These are phyloP conservation scores for Anthracocystis walkeri DNA, from an alignment of 1,284 basidiomycete species.

Conservation along the genomic window DNA sequence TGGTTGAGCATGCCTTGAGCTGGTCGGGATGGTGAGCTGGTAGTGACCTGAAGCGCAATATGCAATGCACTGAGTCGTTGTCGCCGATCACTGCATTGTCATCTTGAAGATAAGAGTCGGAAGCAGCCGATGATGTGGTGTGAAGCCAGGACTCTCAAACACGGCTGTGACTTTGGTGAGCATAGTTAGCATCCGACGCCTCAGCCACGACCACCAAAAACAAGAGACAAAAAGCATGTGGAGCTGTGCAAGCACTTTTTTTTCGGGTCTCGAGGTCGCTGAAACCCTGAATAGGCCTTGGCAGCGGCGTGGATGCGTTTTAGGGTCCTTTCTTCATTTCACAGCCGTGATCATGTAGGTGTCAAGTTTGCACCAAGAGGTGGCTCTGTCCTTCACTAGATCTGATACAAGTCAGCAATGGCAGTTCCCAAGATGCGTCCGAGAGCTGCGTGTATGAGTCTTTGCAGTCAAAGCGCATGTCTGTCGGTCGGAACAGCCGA, in stretches of 20 bases:
- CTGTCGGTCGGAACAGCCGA: neutral
- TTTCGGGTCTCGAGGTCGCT: neutral
- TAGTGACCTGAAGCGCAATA: neutral
- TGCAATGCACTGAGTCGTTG: neutral
- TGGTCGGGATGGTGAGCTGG: neutral
- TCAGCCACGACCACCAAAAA: neutral
- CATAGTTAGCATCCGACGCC: too few relatives aligned
- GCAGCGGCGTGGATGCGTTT: too few relatives aligned
- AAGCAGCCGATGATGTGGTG: constrained; percentile 8
- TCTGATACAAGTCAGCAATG: neutral
- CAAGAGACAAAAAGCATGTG: neutral
- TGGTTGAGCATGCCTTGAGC: neutral
- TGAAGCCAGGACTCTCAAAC: neutral
- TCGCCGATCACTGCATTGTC: neutral
- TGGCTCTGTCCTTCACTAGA: too few relatives aligned
- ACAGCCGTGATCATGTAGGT: too few relatives aligned
- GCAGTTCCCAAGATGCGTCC: neutral
- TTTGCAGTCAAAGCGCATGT: neutral
- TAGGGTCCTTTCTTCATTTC: too few relatives aligned
- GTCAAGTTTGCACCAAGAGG: too few relatives aligned
- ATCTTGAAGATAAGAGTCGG: neutral
- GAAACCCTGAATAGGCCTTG: neutral
- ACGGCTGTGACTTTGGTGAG: neutral
- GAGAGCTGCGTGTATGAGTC: neutral
- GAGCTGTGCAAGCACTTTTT: neutral